Percentiles rank a stretch among this genome's conserved stretches.
Evolutionary conservation across 345 rosid species (phyloP).

Genomic region (Moricandia arvensis): DNA sequence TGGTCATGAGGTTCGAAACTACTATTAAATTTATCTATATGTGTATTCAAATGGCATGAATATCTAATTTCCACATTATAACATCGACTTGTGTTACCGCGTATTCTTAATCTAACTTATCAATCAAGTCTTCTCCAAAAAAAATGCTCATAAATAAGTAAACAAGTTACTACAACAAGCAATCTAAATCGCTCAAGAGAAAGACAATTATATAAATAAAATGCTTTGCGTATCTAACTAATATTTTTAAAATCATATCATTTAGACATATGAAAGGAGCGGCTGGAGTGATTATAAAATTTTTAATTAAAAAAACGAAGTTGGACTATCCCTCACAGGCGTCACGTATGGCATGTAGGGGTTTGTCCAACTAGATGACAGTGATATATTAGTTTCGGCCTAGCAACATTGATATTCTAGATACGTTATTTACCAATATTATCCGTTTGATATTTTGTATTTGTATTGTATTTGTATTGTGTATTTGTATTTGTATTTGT

Average conservation of each 20-base stretch:
- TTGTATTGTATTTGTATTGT: no score
- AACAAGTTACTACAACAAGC: constrained; percentile 21
- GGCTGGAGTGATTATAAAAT: not conserved
- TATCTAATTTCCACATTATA: no score
- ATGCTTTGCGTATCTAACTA: constrained; percentile 1
- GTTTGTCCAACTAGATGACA: constrained; percentile 33
- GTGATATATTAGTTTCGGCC: constrained; percentile 30
- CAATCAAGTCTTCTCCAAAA: constrained; percentile 32
- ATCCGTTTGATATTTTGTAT: constrained; percentile 8
- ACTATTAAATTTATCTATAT: no score
- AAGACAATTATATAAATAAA: constrained; percentile 7
- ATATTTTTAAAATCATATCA: constrained; percentile 21
- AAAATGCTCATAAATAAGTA: constrained; percentile 23
- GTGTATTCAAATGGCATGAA: no score
- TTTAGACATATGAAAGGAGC: constrained; percentile 18
- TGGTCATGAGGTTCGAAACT: no score
- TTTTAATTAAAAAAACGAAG: not conserved
- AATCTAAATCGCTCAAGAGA: constrained; percentile 19
- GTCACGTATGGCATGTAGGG: constrained; percentile 32
- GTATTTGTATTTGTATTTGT: constrained; percentile 19
- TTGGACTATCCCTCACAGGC: constrained; percentile 22
- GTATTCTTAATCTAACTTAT: constrained; percentile 28
- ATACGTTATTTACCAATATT: not conserved
- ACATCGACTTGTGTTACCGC: no score
- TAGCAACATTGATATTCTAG: constrained; percentile 30